Base-by-base conservation (phyloP, 805 yeast genomes). In the Candida easanensis region DNA sequence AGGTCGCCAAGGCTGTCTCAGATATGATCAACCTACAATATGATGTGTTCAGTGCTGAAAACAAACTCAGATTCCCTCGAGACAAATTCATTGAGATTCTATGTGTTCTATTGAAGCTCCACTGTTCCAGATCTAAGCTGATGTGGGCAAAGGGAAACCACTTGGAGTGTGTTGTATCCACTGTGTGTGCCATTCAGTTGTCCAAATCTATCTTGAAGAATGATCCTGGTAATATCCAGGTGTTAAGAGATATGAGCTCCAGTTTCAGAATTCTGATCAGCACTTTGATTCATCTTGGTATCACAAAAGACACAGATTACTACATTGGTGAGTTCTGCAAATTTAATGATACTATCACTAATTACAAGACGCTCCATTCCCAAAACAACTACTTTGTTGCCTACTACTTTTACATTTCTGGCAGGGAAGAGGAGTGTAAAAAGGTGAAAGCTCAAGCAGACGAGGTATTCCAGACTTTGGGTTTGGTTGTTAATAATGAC, bases 291-390 rank as follows among this genome's bases (percentile, higher is more conserved):
- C 73, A 69, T 28, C 55, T 78, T 30, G 89, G 90, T 0, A 54
- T 80, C 3, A 64, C 80, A 0, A 77, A 77, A 48, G 88, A 84
- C 42, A 71, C 80, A 36, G 70, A 73, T 3, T 79, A 70, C 54
- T 83, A 73, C 59, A 49, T 71, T 3, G 65, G 65, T 5, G 90
- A 84, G 51, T 65, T 77, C 20, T 15, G 16, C 4, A 58, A 49
- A 32, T 48, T 57, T 31, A 58, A 53, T 33, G 38, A 49, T 1
- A 42, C 61, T 0, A 38, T 53, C 10, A 17, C 34, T 8, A 50
- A 44, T 13, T 35, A 41, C 33, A 54, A 42, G 25, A 4, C 41
- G 1, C 17, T 49, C 0, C 39, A 41, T 25, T 39, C 38, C 4
- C 52, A 49, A 34, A 58, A 58, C 34, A 38, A 40, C 32, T 58